Base-by-base conservation (phyloP, 805 yeast species). In the Jamesozyma jinghongensis region DNA sequence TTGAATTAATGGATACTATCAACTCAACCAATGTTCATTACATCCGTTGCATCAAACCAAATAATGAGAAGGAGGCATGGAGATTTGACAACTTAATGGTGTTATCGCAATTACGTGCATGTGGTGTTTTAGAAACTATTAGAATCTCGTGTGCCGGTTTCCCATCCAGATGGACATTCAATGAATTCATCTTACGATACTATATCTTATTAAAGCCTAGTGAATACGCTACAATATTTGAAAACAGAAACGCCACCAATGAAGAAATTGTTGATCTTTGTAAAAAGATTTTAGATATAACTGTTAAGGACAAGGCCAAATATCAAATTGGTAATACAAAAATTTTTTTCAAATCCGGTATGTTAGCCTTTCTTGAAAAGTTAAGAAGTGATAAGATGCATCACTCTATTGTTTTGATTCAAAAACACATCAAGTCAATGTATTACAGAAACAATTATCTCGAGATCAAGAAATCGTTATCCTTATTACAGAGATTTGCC, bases 91-190 rank as follows among this genome's bases (percentile, higher is more conserved):
- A 94, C 13, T 73, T 87, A 33, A 88, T 90, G 97, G 97, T 90
- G 12, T 71, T 92, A 45, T 81, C 94, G 5, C 98, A 90, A 64
- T 72, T 90, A 47, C 77, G 98, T 60, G 98, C 98, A 5, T 90
- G 98, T 71, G 98, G 98, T 81, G 97, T 90, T 36, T 70, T 90
- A 51, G 98, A 92, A 61, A 92, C 98, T 2, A 90, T 90, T 57
- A 72, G 95, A 56, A 90, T 90, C 36, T 88, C 97, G 1, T 88
- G 97, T 67, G 97, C 95, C 38, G 98, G 98, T 32, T 90, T 88
- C 73, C 98, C 98, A 14, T 82, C 96, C 0, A 74, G 97, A 59
- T 86, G 96, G 87, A 77, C 95, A 2, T 92, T 86, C 58, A 87
- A 81, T 39, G 97, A 92, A 58, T 90, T 90, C 68, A 94, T 87